Evolutionary conservation across 2,329 filamentous ascomycete genomes (phyloP).

Genomic region (Calonectria pseudoturangicola): DNA sequence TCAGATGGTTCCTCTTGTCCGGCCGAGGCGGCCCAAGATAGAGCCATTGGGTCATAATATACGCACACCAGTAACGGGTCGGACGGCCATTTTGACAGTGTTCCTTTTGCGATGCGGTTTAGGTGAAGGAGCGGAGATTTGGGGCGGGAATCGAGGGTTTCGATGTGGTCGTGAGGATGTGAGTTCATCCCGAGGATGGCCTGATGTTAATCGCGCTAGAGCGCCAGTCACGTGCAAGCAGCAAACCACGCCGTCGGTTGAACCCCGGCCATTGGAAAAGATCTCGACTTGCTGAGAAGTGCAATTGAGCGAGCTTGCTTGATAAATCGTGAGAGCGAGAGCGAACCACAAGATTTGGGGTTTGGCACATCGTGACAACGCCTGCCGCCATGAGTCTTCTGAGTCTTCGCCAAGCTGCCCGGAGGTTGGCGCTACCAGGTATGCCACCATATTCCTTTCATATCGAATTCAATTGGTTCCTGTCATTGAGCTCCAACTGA

Average conservation of each 20-base stretch:
- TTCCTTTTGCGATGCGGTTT: slow-evolving; percentile 51
- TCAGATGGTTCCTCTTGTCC: slow-evolving; percentile 49
- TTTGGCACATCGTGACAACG: slow-evolving; percentile 46
- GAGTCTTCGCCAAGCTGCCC: slow-evolving; percentile 79
- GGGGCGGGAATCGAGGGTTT: slow-evolving; percentile 40
- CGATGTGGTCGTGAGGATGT: slow-evolving; percentile 51
- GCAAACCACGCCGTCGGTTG: slow-evolving; percentile 42
- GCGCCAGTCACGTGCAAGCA: slow-evolving; percentile 48
- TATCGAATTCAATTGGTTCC: slow-evolving; percentile 45
- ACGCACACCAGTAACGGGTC: slow-evolving; percentile 77
- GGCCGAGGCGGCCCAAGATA: slow-evolving; percentile 33
- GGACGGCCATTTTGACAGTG: slow-evolving; percentile 70
- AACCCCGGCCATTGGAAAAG: slow-evolving; percentile 55
- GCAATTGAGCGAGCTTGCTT: slow-evolving; percentile 28
- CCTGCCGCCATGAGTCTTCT: slow-evolving; percentile 77
- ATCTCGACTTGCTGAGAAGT: slow-evolving; percentile 47
- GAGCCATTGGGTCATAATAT: slow-evolving; percentile 57
- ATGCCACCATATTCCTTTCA: slow-evolving; percentile 52
- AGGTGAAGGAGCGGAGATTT: slow-evolving; percentile 49
- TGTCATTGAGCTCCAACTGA: slow-evolving; percentile 41
- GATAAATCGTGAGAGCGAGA: slow-evolving; percentile 43
- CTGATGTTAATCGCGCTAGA: slow-evolving; percentile 62
- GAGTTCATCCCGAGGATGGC: slow-evolving; percentile 56
- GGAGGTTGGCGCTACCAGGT: slow-evolving; percentile 78
- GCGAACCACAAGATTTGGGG: slow-evolving; percentile 47